Base-by-base conservation (phyloP, 2,329 filamentous ascomycete species). In the Exophiala lecanii-corni region DNA sequence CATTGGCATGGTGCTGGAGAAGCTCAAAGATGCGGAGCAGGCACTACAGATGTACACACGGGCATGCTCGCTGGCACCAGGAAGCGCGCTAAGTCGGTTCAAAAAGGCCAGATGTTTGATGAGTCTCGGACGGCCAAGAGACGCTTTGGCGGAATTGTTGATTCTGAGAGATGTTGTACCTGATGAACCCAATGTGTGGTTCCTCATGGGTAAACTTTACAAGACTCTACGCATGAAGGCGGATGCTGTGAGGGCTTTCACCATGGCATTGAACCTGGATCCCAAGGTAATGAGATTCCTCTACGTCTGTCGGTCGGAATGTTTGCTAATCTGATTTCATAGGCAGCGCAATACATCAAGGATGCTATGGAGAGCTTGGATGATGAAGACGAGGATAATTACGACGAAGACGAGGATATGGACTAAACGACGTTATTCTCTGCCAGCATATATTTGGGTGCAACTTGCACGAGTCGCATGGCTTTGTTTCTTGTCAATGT, bases 151-250 rank as follows among this genome's bases (percentile, higher is more conserved):
- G 18, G 92, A 98, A 62, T 72, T 98, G 41, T 81, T 89, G 63
- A 76, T 89, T n/a, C 69, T 98, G 47, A 92, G 94, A 60, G 87
- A 94, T 55, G 74, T 94, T 50, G 89, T 89, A 4, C 91, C 92
- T 0, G 89, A 98, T 59, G 91, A 97, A 64, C 87, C 91, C 3
- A 94, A 89, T 58, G 89, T 98, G 26, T 92, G 96, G 68, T 98
- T 96, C 70, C 71, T 95, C 50, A 79, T 98, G 28, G 94, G 89
- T 5, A 68, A 66, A 51, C 56, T 79, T 45, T 79, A 78, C 63
- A 82, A 81, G 63, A 73, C 71, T 54, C 54, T 80, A 44, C 64
- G 71, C 20, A 71, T 80, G 46, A 75, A 76, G 56, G 81, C 81
- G 49, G 76, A 81, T 57, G 89, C 92, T n/a, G 86, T 98, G 47